Conservation (phyloP, 2,329 filamentous ascomycete species). For the Claviceps monticola region DNA sequence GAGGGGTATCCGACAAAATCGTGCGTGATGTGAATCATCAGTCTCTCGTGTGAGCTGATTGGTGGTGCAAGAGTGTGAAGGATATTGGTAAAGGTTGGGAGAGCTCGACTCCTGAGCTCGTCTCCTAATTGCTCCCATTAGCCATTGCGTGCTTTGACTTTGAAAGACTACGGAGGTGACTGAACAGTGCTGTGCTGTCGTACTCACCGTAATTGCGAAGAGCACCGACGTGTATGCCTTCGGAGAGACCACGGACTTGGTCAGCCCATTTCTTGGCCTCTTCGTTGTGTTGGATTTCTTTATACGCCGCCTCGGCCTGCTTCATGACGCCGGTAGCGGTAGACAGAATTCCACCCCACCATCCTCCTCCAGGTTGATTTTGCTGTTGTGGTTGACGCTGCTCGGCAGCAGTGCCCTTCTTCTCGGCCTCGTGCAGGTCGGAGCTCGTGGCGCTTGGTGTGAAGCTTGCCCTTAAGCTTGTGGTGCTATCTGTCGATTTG, state of each 20-base stretch:
- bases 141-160: background rate
- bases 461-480: slow-evolving; percentile 57
- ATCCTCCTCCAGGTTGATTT: slow-evolving; percentile 46
- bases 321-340: slow-evolving; percentile 79
- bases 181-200: background rate
- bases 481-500: slow-evolving; percentile 66
- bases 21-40: slow-evolving; percentile 95
- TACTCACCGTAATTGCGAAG: slow-evolving; percentile 37
- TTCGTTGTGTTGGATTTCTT: slow-evolving; percentile 90
- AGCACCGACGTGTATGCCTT: slow-evolving; percentile 53
- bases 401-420: slow-evolving; percentile 31
- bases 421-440: slow-evolving; percentile 44
- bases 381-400: slow-evolving; percentile 18
- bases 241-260: slow-evolving; percentile 58
- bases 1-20: slow-evolving; percentile 90
- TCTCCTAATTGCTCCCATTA: slow-evolving; percentile 45
- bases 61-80: slow-evolving; percentile 91
- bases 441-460: slow-evolving; percentile 54
- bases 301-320: slow-evolving; percentile 83
- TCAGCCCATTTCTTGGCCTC: slow-evolving; percentile 95
- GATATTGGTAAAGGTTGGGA: slow-evolving; percentile 90
- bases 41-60: slow-evolving; percentile 90
- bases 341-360: slow-evolving; percentile 79
- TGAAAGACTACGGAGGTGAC: background rate
- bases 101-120: slow-evolving; percentile 69